Percentiles rank a stretch among this genome's conserved stretches.
Conservation (phyloP, 164 flowering plant species). For the Annona squamosa region DNA sequence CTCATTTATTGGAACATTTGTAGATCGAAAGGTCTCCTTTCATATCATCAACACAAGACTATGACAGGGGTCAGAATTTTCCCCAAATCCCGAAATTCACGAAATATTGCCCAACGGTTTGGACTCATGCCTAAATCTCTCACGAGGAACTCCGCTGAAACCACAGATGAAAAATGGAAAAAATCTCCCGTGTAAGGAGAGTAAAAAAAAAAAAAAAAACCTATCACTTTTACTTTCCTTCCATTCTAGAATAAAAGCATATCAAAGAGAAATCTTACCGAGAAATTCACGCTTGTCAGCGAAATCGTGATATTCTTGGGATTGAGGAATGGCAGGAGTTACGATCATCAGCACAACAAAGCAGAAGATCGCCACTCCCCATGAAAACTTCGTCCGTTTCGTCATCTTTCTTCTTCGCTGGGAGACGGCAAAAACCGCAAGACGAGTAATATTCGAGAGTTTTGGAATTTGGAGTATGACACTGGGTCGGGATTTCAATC, state of each 20-base stretch:
- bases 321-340: slow-evolving; percentile 85
- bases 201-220: not conserved
- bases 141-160: not conserved
- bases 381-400: slow-evolving; percentile 36
- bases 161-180: not conserved
- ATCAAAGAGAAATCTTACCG: slow-evolving; percentile 29
- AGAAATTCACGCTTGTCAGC: slow-evolving; percentile 76
- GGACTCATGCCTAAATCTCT: not conserved
- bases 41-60: too few species aligned
- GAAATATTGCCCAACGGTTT: not conserved
- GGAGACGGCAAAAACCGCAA: not conserved
- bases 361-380: slow-evolving; percentile 55
- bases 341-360: slow-evolving; percentile 80
- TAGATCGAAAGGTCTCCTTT: too few species aligned
- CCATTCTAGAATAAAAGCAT: not conserved
- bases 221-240: not conserved
- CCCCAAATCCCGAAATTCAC: not conserved
- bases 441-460: too few species aligned
- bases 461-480: too few species aligned
- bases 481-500: too few species aligned
- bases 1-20: too few species aligned
- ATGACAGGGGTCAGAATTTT: not conserved
- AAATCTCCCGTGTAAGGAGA: not conserved
- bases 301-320: slow-evolving; percentile 77
- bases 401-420: slow-evolving; percentile 27